These are phyloP conservation scores for Zarea fungicola DNA, from an alignment of 2,329 filamentous ascomycete species.

Conservation along the genomic window DNA sequence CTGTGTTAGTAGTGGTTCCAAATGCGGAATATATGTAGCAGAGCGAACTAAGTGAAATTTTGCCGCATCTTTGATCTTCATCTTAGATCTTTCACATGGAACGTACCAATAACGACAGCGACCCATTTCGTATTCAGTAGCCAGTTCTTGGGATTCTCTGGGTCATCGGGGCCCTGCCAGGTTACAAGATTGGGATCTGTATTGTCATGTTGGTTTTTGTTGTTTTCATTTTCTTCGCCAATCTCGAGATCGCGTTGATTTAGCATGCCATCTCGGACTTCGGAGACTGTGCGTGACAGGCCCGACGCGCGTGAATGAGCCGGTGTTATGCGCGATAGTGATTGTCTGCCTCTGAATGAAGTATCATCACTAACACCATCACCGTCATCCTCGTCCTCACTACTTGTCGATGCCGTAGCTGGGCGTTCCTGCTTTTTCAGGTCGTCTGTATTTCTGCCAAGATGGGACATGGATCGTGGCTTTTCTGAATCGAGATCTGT, in stretches of 20 bases:
- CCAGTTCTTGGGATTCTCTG: conserved; percentile 53
- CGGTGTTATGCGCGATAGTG: conserved; percentile 1
- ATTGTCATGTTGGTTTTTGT: conserved; percentile 20
- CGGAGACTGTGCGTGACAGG: conserved; percentile 31
- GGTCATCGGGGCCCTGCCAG: conserved; percentile 50
- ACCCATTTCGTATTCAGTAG: conserved; percentile 49
- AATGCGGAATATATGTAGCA: too few relatives aligned
- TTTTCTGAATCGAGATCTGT: conserved; percentile 8
- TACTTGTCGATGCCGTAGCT: not conserved
- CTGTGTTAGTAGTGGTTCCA: too few relatives aligned
- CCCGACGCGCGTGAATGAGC: conserved; percentile 1
- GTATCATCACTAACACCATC: not conserved
- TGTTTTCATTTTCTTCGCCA: conserved; percentile 18
- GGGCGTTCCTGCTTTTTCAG: conserved; percentile 7
- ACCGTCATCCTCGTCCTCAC: not conserved
- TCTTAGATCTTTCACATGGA: not conserved
- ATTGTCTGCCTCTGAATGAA: not conserved
- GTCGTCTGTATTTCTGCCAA: not conserved
- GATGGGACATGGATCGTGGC: not conserved
- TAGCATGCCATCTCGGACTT: conserved; percentile 35
- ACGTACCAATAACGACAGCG: conserved; percentile 37
- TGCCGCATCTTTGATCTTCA: too few relatives aligned
- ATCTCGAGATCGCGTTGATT: conserved; percentile 34
- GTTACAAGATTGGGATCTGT: conserved; percentile 36
- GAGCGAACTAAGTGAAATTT: too few relatives aligned